These are phyloP conservation scores for Trichocomaceae sp. DNA, from an alignment of 2,329 filamentous ascomycete species.

Conservation along the genomic window DNA sequence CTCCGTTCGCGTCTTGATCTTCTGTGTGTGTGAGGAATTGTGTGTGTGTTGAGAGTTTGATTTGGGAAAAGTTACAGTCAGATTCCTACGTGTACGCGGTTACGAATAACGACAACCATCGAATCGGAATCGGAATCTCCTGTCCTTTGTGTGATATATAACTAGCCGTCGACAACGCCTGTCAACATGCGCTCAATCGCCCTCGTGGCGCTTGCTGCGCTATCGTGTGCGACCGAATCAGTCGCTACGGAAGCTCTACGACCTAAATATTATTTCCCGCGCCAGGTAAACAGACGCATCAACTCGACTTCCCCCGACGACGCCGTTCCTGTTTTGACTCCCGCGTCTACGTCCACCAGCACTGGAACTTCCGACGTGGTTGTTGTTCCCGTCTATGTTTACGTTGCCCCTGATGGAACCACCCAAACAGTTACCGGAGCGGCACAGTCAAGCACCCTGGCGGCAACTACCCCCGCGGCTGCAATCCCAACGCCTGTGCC, in stretches of 20 bases:
- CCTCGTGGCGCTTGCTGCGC: constrained; percentile 26
- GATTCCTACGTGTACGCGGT: not conserved
- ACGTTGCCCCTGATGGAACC: constrained; percentile 13
- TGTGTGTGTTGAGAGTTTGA: not conserved
- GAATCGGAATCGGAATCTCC: not conserved
- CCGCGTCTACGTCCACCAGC: not conserved
- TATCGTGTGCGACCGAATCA: constrained; percentile 28
- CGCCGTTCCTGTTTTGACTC: not conserved
- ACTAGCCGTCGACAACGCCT: not conserved
- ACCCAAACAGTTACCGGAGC: constrained; percentile 12
- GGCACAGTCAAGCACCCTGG: constrained; percentile 7
- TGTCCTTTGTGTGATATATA: not conserved
- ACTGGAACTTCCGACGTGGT: constrained; percentile 7
- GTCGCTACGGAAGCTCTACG: constrained; percentile 21
- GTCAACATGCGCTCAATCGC: constrained; percentile 27
- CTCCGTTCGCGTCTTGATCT: not conserved
- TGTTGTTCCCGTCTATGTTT: constrained; percentile 15
- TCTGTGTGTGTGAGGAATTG: not conserved
- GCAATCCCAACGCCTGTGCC: constrained; percentile 18
- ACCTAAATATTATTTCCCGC: constrained; percentile 31
- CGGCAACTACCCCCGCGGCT: not conserved
- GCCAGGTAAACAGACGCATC: constrained; percentile 26
- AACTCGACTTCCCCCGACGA: constrained; percentile 8
- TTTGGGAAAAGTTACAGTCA: not conserved
- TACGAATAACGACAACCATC: constrained; percentile 3